Evolutionary conservation across 1,139 yeast species (phyloP).

Genomic region (Zygoascus sp.): DNA sequence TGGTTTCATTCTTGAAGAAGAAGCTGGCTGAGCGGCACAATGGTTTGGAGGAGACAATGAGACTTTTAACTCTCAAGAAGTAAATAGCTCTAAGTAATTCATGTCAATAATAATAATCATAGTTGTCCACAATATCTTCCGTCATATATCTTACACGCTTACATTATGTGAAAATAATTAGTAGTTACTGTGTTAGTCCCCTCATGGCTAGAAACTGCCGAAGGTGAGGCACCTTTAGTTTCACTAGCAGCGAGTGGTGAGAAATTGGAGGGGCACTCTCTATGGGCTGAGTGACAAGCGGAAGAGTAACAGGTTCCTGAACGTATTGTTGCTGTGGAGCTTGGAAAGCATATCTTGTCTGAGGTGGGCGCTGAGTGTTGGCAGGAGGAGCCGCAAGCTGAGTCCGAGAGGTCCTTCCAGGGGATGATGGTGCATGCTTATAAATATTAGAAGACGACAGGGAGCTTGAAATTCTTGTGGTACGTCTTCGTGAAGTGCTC

Average conservation of each 20-base stretch:
- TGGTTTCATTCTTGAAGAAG: slow-evolving; percentile 51
- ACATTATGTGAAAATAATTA: neutral
- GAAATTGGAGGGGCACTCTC: neutral
- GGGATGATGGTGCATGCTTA: neutral
- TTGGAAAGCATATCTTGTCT: slow-evolving; percentile 4
- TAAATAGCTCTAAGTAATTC: no score
- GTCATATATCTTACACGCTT: neutral
- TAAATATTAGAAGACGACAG: slow-evolving; percentile 1
- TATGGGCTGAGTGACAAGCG: neutral
- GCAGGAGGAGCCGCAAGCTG: neutral
- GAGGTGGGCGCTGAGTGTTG: slow-evolving; percentile 4
- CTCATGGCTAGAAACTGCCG: slow-evolving; percentile 15
- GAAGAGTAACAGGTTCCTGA: slow-evolving; percentile 8
- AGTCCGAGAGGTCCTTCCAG: neutral
- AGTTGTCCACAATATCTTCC: neutral
- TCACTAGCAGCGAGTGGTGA: slow-evolving; percentile 26
- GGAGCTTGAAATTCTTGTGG: neutral
- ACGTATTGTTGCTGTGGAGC: slow-evolving; percentile 6
- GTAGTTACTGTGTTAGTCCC: neutral
- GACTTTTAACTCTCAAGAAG: slow-evolving; percentile 4
- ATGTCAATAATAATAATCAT: neutral
- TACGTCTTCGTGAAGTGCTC: slow-evolving; percentile 6
- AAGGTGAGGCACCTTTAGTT: slow-evolving; percentile 37
- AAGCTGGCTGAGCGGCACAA: slow-evolving; percentile 40
- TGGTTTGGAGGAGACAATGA: slow-evolving; percentile 10